phyloP scores from a whole-genome alignment of 371 early-diverging fungal genomes.

The Thermomucor indicae-seudaticae region DNA sequence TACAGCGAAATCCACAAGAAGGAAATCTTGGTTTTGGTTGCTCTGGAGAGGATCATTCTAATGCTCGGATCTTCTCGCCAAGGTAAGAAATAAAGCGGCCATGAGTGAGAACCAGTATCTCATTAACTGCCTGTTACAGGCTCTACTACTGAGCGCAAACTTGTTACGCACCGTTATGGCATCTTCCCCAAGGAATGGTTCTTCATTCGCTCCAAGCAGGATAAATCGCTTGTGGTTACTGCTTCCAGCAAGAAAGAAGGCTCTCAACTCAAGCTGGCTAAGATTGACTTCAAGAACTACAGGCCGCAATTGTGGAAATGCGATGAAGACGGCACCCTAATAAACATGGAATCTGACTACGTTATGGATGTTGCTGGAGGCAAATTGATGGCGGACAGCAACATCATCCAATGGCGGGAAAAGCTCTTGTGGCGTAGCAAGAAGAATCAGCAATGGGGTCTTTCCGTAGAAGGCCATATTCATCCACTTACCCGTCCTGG shows the following conservation, averaged over 20 bases:
- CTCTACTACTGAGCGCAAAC: slow-evolving; percentile 20
- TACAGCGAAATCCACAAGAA: slow-evolving; percentile 26
- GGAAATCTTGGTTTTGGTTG: slow-evolving; percentile 22
- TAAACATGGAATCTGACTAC: slow-evolving; percentile 48
- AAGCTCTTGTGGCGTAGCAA: slow-evolving; percentile 30
- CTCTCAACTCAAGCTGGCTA: slow-evolving; percentile 25
- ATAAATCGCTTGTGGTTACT: slow-evolving; percentile 29
- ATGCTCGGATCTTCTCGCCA: slow-evolving; percentile 11
- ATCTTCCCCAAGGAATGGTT: slow-evolving; percentile 45
- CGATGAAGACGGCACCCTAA: slow-evolving; percentile 43
- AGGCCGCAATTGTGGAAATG: slow-evolving; percentile 54
- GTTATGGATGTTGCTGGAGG: slow-evolving; percentile 54
- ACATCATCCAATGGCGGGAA: slow-evolving; percentile 35
- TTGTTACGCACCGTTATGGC: slow-evolving; percentile 34
- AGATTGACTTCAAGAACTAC: slow-evolving; percentile 28
- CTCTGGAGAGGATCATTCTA: slow-evolving; percentile 24
- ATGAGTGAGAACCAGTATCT: background rate
- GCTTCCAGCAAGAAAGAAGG: slow-evolving; percentile 26
- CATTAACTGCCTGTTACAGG: background rate
- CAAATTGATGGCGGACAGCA: slow-evolving; percentile 22
- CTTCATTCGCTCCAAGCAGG: slow-evolving; percentile 38
- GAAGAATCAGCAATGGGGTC: slow-evolving; percentile 45
- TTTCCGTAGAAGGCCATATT: slow-evolving; percentile 41
- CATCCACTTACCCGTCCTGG: slow-evolving; percentile 28
- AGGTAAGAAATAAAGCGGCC: slow-evolving; percentile 10